A percentile compares a stretch with the other conserved stretches of the same genome.
phyloP scores from a whole-genome alignment of 805 yeast species.

The Candida awuae region DNA sequence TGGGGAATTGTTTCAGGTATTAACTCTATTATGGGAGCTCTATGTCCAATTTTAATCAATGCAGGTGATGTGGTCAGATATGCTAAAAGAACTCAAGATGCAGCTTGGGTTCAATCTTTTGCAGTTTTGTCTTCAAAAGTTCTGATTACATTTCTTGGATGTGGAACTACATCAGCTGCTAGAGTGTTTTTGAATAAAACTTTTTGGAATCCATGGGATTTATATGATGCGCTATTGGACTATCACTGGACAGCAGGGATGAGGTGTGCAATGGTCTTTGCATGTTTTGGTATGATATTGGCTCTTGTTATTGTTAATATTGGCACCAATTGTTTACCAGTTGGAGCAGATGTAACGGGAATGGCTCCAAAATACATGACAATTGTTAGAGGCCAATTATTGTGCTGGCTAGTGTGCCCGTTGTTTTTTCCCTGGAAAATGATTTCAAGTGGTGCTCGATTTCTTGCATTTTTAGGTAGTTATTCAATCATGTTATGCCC shows the following conservation, averaged over 20 bases:
- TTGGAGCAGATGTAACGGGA: conserved; percentile 44
- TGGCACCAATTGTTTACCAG: conserved; percentile 33
- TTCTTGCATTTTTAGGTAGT: conserved; percentile 21
- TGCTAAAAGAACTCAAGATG: conserved; percentile 13
- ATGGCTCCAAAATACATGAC: conserved; percentile 36
- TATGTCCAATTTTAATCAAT: conserved; percentile 23
- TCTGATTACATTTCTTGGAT: conserved; percentile 30
- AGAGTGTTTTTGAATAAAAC: conserved; percentile 18
- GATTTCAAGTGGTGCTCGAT: conserved; percentile 28
- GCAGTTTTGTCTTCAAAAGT: conserved; percentile 32
- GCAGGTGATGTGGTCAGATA: conserved; percentile 24
- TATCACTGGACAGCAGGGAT: conserved; percentile 30
- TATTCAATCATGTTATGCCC: conserved; percentile 33
- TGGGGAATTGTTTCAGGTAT: conserved; percentile 12
- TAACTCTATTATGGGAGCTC: conserved; percentile 19
- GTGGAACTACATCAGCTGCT: conserved; percentile 37
- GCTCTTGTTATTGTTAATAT: conserved; percentile 34
- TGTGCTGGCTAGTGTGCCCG: conserved; percentile 29
- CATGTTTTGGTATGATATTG: conserved; percentile 33
- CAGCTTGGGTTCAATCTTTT: conserved; percentile 21
- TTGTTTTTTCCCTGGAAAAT: conserved; percentile 36
- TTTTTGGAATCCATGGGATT: conserved; percentile 40
- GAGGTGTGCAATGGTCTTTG: conserved; percentile 45
- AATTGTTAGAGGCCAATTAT: conserved; percentile 38
- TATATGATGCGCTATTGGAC: conserved; percentile 32